Base-by-base conservation (phyloP, 805 yeast species). In the Lachancea thermotolerans region DNA sequence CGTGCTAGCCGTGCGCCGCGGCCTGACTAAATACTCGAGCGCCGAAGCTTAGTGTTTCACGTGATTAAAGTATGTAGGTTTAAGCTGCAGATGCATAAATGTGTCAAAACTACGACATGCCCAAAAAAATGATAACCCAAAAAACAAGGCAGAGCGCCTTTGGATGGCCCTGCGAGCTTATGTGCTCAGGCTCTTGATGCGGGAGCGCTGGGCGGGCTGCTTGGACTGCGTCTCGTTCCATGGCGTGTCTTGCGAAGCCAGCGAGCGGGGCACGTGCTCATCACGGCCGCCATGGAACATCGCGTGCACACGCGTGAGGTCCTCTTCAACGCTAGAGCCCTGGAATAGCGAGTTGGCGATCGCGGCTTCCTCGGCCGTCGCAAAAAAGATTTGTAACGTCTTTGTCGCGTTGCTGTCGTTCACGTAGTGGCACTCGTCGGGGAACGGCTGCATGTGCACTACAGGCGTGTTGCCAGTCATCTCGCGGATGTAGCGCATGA, bases 1-100 rank as follows among this genome's bases (percentile, higher is more conserved):
- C 45, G 98, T 91, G 1, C 71, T 90, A 57, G 96, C 96, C 0
- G 95, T 90, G n/a, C 74, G 95, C 59, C 83, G 83, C 55, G 96
- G 86, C 7, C 71, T 90, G 49, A 76, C 78, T 8, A 67, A 60
- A 39, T 62, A 41, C 32, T 42, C 46, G 18, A 16, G 35, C 4
- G 16, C 31, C 8, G 25, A 21, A 21, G 25, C 25, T 4, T 4
- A 21, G 7, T 21, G 7, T 21, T 4, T 21, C 25, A 21, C 16
- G 11, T 29, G 30, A 5, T 30, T 30, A 14, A 12, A 30, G 33
- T 30, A 30, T 5, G 33, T 30, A 30, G 12, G 4, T 30, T 21
- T 7, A 21, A 21, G 3, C 8, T 30, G 5, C 33, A 5, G 12
- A 30, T 30, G 33, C 33, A 30, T 30, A 30, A 30, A 30, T 14